phyloP scores from a whole-genome alignment of 768 basidiomycete genomes.

The Lactarius hatsudake region DNA sequence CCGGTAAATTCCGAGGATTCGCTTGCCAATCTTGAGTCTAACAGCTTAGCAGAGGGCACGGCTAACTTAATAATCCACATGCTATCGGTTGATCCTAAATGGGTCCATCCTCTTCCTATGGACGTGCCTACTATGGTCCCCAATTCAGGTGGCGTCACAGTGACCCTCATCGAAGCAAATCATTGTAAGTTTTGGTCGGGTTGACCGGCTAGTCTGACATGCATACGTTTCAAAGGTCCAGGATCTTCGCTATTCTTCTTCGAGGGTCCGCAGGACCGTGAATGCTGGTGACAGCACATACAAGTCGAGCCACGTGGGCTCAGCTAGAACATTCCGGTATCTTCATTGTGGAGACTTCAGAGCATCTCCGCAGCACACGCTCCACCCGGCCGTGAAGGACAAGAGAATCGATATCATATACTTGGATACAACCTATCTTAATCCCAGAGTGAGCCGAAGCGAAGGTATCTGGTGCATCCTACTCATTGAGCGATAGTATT shows the following conservation, averaged over 20 bases:
- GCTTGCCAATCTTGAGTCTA: background rate
- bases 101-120: conserved; percentile 86
- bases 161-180: conserved; percentile 96
- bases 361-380: conserved; percentile 82
- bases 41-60: conserved; percentile 54
- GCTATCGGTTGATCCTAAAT: conserved; percentile 83
- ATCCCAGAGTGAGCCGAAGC: conserved; percentile 57
- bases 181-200: conserved; percentile 57
- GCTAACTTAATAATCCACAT: conserved; percentile 91
- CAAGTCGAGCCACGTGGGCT: conserved; percentile 69
- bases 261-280: conserved; percentile 83
- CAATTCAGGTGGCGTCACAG: conserved; percentile 77
- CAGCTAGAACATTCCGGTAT: conserved; percentile 72
- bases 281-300: conserved; percentile 83
- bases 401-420: conserved; percentile 87
- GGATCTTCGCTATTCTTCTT: conserved; percentile 94
- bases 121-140: conserved; percentile 73
- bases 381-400: conserved; percentile 79
- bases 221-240: conserved; percentile 45
- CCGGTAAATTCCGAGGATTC: conserved; percentile 39
- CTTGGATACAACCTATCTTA: conserved; percentile 94
- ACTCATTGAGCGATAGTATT: conserved; percentile 53
- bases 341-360: conserved; percentile 95
- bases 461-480: background rate
- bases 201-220: background rate